phyloP scores from a whole-genome alignment of 83 land plant species.

The Thuja plicata region DNA sequence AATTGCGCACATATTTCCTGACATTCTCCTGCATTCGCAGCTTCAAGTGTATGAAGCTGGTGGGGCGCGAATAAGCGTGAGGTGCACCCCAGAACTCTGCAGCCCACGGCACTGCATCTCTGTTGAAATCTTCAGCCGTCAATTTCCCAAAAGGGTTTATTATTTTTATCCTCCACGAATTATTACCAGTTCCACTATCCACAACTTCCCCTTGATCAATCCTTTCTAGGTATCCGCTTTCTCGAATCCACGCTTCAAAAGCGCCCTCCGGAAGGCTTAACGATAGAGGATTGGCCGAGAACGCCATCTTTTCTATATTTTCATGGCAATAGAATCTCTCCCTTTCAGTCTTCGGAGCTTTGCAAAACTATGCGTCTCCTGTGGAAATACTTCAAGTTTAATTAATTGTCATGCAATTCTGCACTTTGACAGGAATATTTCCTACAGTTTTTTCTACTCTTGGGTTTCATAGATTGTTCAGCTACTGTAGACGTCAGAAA shows the following conservation, averaged over 20 bases:
- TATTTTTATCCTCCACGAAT: neutral
- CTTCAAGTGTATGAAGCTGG: constrained; percentile 46
- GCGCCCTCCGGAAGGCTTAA: constrained; percentile 61
- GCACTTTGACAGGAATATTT: too few relatives aligned
- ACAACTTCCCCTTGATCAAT: constrained; percentile 29
- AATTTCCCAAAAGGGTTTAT: constrained; percentile 68
- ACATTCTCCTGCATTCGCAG: constrained; percentile 71
- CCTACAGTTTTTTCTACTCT: too few relatives aligned
- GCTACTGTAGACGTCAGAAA: too few relatives aligned
- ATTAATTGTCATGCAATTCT: too few relatives aligned
- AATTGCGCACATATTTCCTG: constrained; percentile 61
- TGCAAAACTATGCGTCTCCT: too few relatives aligned
- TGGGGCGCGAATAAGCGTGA: constrained; percentile 58
- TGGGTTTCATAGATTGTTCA: too few relatives aligned
- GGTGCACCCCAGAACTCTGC: constrained; percentile 36
- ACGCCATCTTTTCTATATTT: constrained; percentile 19
- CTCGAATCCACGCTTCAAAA: constrained; percentile 79
- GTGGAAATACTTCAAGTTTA: too few relatives aligned
- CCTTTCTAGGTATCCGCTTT: constrained; percentile 14
- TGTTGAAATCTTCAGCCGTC: constrained; percentile 48
- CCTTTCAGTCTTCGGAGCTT: too few relatives aligned
- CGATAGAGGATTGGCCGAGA: constrained; percentile 60
- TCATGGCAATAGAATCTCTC: too few relatives aligned
- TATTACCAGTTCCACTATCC: neutral
- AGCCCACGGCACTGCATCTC: constrained; percentile 62